A percentile compares a stretch with the other conserved stretches of the same genome.
Evolutionary conservation across 257 asterid species (phyloP).

Genomic region (Nicotiana benthamiana): DNA sequence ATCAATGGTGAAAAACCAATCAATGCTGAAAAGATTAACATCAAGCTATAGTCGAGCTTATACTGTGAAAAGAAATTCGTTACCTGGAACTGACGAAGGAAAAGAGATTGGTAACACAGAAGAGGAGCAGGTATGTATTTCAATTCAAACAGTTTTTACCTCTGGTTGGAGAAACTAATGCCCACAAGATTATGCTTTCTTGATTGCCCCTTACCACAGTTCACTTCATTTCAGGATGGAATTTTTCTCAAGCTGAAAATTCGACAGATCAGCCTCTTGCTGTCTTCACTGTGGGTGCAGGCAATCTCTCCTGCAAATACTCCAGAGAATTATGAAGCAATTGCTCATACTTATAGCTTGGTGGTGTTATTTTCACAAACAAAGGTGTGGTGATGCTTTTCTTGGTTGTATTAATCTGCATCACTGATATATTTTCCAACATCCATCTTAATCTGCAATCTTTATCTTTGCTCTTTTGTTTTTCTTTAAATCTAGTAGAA

Average conservation of each 20-base stretch:
- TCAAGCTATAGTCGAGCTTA: conserved; percentile 48
- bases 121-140: conserved; percentile 44
- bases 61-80: conserved; percentile 37
- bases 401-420: conserved; percentile 3
- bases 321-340: conserved; percentile 65
- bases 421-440: neutral
- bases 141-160: neutral
- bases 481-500: neutral
- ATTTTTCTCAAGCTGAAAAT: conserved; percentile 55
- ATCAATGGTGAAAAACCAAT: conserved; percentile 32
- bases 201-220: conserved; percentile 10
- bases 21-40: conserved; percentile 44
- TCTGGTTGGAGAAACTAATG: neutral
- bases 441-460: neutral
- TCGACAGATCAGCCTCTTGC: conserved; percentile 65
- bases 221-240: conserved; percentile 45
- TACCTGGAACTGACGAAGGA: conserved; percentile 22
- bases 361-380: conserved; percentile 54
- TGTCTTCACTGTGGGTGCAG: conserved; percentile 74
- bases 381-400: conserved; percentile 38
- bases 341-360: conserved; percentile 69
- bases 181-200: neutral
- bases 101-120: conserved; percentile 27
- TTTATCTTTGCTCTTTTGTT: neutral
- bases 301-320: conserved; percentile 49